Evolutionary conservation across 2,329 filamentous ascomycete genomes (phyloP), one percentile per base, ranked within the genome.

Genomic region (Ambrosiella beaveri): DNA sequence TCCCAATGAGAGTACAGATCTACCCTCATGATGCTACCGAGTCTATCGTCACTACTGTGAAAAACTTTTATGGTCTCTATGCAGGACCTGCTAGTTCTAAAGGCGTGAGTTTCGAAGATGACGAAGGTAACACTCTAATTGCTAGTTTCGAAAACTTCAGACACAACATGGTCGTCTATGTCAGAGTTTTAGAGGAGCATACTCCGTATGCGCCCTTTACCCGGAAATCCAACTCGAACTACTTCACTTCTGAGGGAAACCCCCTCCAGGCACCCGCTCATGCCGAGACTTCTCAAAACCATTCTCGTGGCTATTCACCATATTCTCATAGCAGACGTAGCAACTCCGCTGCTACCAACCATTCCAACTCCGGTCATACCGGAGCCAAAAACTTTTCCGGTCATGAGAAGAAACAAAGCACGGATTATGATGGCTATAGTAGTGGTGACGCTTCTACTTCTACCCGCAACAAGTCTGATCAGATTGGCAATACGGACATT

Each of bases 11-110:
- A 66, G 86, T 91, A 57, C 86, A 94, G 66, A 96, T 98, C 64
- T 95, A 85, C 67, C 88, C 88, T 52, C 90, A 97, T 71, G 93
- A 98, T 74, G 90, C 88, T 56, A 97, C 91, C 19, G 91, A 97
- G 68, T 96, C 90, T 40, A 98, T 98, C 72, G 88, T 97, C 63
- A 93, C 89, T 12, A 97, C 93, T 1, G 91, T 97, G 67, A 97
- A 95, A 78, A 97, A 96, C 75, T 97, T 97, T 74, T 97, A 95
- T 68, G 93, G 93, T 61, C 79, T 98, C 64, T 96, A 96, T 69
- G 87, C 91, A 63, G 83, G 80, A 62, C 75, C 77, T 40, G 72
- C 72, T 62, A 79, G 81, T 64, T 81, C 81, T 64, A 84, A 84
- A 68, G 90, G 93, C 63, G 85, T 98, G 67, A 95, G 88, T 72